Evolutionary conservation across 202 grass and related monocot species (phyloP).

Genomic region (Dendrocalamus latiflorus): DNA sequence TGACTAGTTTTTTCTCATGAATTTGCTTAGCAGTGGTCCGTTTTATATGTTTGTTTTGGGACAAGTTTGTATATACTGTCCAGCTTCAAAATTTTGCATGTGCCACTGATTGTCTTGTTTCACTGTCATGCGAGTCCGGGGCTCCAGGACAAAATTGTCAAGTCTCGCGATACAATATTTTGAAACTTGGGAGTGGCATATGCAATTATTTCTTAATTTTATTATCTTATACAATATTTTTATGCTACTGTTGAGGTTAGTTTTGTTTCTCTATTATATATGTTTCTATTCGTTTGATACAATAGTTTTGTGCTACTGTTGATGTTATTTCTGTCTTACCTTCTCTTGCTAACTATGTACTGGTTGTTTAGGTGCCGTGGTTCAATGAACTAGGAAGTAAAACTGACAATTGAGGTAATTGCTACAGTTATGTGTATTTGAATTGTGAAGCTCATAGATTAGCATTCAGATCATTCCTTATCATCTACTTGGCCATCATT

Average conservation of each 20-base stretch:
- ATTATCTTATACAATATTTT: neutral
- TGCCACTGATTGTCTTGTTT: neutral
- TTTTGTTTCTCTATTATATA: neutral
- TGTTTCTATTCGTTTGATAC: slow-evolving; percentile 4
- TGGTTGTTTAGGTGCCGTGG: slow-evolving; percentile 81
- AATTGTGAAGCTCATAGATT: neutral
- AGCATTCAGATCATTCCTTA: neutral
- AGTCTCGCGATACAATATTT: neutral
- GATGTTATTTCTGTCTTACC: slow-evolving; percentile 8
- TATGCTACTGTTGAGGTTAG: slow-evolving; percentile 7
- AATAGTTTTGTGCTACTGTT: slow-evolving; percentile 13
- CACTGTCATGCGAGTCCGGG: neutral
- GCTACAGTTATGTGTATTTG: neutral
- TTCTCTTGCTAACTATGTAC: slow-evolving; percentile 15
- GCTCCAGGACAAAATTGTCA: neutral
- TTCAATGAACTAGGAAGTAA: slow-evolving; percentile 83
- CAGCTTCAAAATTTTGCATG: too few species aligned
- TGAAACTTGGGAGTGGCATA: neutral
- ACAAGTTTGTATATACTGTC: neutral
- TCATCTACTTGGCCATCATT: neutral
- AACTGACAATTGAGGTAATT: slow-evolving; percentile 18
- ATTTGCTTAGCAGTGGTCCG: neutral
- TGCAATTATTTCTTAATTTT: neutral
- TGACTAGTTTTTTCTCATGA: neutral
- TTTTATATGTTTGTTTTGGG: slow-evolving; percentile 2